Conservation (phyloP, 495 filamentous ascomycete species). For the Trichoderma virens region DNA sequence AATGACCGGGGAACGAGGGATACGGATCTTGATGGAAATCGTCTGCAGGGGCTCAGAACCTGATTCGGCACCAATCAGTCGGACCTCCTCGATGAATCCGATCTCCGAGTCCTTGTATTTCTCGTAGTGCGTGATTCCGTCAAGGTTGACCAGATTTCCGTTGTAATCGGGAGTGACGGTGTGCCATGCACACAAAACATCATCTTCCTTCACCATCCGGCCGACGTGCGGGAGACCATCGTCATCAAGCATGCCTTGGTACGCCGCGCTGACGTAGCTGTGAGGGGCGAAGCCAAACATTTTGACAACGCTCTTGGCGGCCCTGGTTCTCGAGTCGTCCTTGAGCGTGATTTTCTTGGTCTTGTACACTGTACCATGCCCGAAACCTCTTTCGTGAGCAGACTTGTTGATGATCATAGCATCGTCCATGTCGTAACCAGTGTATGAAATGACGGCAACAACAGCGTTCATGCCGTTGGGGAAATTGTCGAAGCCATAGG, state of each 20-base stretch:
- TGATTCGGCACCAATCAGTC: constrained; percentile 72
- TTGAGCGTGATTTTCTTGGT: constrained; percentile 80
- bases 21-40: constrained; percentile 83
- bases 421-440: constrained; percentile 99
- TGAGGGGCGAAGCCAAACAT: constrained; percentile 81
- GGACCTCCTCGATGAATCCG: constrained; percentile 86
- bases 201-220: constrained; percentile 64
- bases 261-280: constrained; percentile 52
- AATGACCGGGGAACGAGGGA: constrained; percentile 85
- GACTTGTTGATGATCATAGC: constrained; percentile 99
- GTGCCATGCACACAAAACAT: constrained; percentile 81
- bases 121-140: constrained; percentile 72
- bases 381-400: constrained; percentile 93
- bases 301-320: constrained; percentile 52
- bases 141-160: constrained; percentile 66
- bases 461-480: constrained; percentile 96
- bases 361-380: constrained; percentile 94
- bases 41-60: constrained; percentile 77
- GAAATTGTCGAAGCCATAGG: constrained; percentile 96
- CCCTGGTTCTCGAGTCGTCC: constrained; percentile 54
- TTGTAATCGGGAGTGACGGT: constrained; percentile 72
- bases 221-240: constrained; percentile 83
- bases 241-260: constrained; percentile 63
- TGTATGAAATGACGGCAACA: constrained; percentile 97
- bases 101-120: constrained; percentile 87